Evolutionary conservation across 129 eudicot species (phyloP).

Genomic region (Lonicera japonica): DNA sequence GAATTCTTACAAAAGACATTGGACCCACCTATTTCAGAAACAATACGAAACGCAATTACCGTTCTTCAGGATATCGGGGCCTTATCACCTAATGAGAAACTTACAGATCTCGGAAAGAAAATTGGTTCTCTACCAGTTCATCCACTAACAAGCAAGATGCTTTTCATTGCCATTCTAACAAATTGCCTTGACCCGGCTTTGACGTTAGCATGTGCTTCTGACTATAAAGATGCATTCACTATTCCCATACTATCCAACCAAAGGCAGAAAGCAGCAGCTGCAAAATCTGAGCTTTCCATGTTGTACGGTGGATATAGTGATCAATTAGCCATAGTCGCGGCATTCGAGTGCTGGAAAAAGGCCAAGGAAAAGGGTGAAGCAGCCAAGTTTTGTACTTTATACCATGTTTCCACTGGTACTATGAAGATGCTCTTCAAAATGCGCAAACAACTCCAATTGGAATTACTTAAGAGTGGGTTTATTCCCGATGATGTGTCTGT

Average conservation of each 20-base stretch:
- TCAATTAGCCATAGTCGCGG: conserved; percentile 86
- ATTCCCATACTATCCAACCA: conserved; percentile 65
- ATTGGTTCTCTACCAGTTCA: conserved; percentile 90
- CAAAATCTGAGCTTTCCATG: conserved; percentile 67
- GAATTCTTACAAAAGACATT: conserved; percentile 68
- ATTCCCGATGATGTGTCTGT: conserved; percentile 40
- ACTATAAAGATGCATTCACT: conserved; percentile 70
- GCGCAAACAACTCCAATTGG: conserved; percentile 72
- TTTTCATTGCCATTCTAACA: conserved; percentile 62
- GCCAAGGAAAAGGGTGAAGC: conserved; percentile 71
- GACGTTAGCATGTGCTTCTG: conserved; percentile 90
- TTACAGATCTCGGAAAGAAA: conserved; percentile 79
- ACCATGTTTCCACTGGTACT: conserved; percentile 56
- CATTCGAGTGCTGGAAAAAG: conserved; percentile 79
- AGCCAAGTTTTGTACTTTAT: conserved; percentile 56
- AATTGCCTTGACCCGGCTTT: conserved; percentile 96
- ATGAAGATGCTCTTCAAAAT: conserved; percentile 69
- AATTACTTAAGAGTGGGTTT: conserved; percentile 51
- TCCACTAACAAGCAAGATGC: conserved; percentile 97
- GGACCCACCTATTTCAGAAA: conserved; percentile 84
- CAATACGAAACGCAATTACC: conserved; percentile 67
- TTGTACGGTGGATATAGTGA: conserved; percentile 78
- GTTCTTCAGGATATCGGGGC: conserved; percentile 96
- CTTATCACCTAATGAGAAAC: conserved; percentile 57
- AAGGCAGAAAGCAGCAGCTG: conserved; percentile 53